Evolutionary conservation across 495 filamentous ascomycete species (phyloP).

Genomic region (Beverwykella pulmonaria): DNA sequence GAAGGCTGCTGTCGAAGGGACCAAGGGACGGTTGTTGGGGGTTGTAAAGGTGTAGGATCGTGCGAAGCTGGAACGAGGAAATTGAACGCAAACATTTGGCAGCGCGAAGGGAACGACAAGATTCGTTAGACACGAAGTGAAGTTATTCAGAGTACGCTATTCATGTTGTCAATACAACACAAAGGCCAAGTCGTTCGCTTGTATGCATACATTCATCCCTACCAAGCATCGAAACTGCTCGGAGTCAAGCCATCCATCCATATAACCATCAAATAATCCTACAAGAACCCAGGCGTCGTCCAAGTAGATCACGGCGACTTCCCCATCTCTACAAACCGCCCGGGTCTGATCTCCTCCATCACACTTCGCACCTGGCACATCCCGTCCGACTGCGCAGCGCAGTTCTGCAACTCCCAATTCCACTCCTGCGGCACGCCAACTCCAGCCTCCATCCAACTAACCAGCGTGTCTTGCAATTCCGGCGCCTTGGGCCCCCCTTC

Average conservation of each 20-base stretch:
- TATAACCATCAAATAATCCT: neutral
- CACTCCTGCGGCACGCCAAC: conserved; percentile 4
- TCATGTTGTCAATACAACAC: too few relatives aligned
- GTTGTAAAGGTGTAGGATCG: neutral
- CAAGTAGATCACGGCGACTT: neutral
- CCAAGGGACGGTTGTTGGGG: neutral
- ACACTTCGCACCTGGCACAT: neutral
- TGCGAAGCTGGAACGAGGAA: too few relatives aligned
- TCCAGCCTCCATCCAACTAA: neutral
- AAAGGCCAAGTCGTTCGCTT: too few relatives aligned
- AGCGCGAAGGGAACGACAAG: too few relatives aligned
- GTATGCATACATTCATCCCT: neutral
- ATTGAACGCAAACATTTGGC: too few relatives aligned
- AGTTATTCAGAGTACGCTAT: too few relatives aligned
- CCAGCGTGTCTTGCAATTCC: neutral
- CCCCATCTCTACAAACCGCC: neutral
- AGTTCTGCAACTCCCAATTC: conserved; percentile 9
- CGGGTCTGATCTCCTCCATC: neutral
- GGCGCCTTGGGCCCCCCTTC: neutral
- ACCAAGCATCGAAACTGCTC: neutral
- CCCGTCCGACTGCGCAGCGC: neutral
- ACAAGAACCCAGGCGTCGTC: neutral
- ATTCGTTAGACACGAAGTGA: too few relatives aligned
- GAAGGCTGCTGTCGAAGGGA: conserved; percentile 21
- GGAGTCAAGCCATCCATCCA: too few relatives aligned